Evolutionary conservation across 805 yeast species (phyloP).

Genomic region (Saccharomyces paradoxus): DNA sequence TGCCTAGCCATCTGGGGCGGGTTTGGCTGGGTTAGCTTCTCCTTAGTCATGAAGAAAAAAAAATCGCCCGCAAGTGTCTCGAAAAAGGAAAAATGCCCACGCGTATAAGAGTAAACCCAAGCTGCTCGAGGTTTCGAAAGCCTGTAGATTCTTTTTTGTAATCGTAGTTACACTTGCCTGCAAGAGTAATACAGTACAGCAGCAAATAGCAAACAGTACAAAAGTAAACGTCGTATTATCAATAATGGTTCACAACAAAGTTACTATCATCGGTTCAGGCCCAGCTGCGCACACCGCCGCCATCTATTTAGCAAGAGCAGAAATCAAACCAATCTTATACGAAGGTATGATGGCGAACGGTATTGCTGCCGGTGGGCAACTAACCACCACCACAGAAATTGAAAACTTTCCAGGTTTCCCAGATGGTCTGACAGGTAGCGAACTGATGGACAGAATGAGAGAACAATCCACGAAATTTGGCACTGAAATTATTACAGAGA

Average conservation of each 20-base stretch:
- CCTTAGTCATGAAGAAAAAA: neutral
- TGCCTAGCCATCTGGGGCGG: neutral
- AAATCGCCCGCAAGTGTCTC: neutral
- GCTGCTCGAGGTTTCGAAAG: neutral
- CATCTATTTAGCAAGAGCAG: conserved; percentile 92
- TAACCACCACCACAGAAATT: conserved; percentile 96
- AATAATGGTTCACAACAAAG: conserved; percentile 76
- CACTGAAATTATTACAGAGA: conserved; percentile 89
- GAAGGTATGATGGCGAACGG: conserved; percentile 97
- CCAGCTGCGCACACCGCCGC: conserved; percentile 99
- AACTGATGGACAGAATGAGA: conserved; percentile 90
- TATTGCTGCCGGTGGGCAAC: conserved; percentile 97
- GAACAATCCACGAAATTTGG: conserved; percentile 83
- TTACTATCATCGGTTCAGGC: conserved; percentile 90
- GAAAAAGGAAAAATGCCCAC: neutral
- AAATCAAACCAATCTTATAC: conserved; percentile 83
- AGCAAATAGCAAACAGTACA: neutral
- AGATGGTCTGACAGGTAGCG: conserved; percentile 77
- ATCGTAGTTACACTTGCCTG: neutral
- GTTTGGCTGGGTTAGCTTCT: neutral
- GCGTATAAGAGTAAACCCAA: neutral
- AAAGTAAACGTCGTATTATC: neutral
- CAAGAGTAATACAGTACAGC: neutral
- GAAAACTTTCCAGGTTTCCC: conserved; percentile 99
- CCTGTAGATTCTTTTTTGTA: neutral